Conservation (phyloP, 1,284 basidiomycete species). For the Moesziomyces globuligerus region DNA sequence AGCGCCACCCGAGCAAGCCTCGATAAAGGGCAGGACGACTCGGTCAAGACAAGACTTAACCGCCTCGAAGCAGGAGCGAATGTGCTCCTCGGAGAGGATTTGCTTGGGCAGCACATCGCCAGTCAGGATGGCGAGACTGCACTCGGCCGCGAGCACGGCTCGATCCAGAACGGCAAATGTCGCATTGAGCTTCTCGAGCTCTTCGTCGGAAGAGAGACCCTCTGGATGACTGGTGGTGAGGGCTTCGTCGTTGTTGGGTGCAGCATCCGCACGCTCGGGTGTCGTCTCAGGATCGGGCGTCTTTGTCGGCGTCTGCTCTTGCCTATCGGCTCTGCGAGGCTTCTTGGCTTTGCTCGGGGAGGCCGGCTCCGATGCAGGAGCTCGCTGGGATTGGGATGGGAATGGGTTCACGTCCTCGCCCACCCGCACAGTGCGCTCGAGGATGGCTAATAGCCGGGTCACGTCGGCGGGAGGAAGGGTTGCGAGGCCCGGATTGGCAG, state of each 20-base stretch:
- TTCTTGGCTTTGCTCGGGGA: constrained; percentile 34
- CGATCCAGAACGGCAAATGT: constrained; percentile 48
- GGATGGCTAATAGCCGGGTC: constrained; percentile 37
- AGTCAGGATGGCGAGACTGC: constrained; percentile 79
- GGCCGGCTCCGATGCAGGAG: constrained; percentile 10
- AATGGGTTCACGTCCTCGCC: constrained; percentile 46
- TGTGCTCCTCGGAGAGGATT: constrained; percentile 88
- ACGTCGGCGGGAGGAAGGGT: constrained; percentile 33
- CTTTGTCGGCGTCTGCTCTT: constrained; percentile 24
- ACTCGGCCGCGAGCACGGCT: constrained; percentile 79
- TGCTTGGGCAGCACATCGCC: constrained; percentile 80
- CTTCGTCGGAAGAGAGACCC: constrained; percentile 71
- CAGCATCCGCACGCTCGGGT: neutral
- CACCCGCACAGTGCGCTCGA: constrained; percentile 46
- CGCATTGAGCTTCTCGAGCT: constrained; percentile 65
- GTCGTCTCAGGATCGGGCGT: constrained; percentile 25
- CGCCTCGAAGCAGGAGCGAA: constrained; percentile 78
- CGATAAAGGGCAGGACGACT: constrained; percentile 86
- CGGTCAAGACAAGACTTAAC: constrained; percentile 83
- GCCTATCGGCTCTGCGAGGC: constrained; percentile 13
- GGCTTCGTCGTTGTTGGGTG: neutral
- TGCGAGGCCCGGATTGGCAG: constrained; percentile 13
- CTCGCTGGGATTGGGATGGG: constrained; percentile 23
- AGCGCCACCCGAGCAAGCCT: constrained; percentile 70
- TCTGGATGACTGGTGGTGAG: constrained; percentile 69